Percentiles rank a stretch among this genome's conserved stretches.
phyloP scores from a whole-genome alignment of 1,284 basidiomycete species.

The Ganoderma meredithae region DNA sequence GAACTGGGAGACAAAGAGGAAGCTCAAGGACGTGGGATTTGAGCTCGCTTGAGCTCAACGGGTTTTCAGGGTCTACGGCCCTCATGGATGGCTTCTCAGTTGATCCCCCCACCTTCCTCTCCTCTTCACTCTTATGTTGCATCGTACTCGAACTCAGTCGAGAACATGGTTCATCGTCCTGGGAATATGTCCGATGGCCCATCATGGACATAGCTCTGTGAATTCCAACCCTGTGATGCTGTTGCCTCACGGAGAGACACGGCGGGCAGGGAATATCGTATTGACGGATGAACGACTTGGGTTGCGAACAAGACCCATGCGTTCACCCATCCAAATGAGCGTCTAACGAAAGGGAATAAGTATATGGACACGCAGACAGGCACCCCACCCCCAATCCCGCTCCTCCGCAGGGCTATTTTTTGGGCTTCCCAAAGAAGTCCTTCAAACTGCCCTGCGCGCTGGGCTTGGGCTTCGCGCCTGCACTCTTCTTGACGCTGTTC shows the following conservation, averaged over 20 bases:
- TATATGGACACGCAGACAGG: not conserved
- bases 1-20: not conserved
- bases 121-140: not conserved
- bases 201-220: not conserved
- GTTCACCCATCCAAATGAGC: not conserved
- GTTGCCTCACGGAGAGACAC: not conserved
- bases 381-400: not conserved
- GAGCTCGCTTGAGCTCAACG: not conserved
- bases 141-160: not conserved
- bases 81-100: not conserved
- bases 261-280: not conserved
- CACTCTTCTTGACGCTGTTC: slow-evolving; percentile 28
- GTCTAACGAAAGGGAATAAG: not conserved
- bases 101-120: not conserved
- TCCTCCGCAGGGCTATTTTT: slow-evolving; percentile 18
- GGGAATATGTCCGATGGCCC: not conserved
- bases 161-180: not conserved
- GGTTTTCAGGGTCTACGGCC: not conserved
- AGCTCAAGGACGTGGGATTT: not conserved
- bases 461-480: slow-evolving; percentile 30
- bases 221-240: not conserved
- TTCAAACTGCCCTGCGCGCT: slow-evolving; percentile 40
- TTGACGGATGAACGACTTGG: not conserved
- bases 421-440: slow-evolving; percentile 42
- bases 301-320: not conserved